Conservation (phyloP, 805 yeast species). For the Candida incommunis region DNA sequence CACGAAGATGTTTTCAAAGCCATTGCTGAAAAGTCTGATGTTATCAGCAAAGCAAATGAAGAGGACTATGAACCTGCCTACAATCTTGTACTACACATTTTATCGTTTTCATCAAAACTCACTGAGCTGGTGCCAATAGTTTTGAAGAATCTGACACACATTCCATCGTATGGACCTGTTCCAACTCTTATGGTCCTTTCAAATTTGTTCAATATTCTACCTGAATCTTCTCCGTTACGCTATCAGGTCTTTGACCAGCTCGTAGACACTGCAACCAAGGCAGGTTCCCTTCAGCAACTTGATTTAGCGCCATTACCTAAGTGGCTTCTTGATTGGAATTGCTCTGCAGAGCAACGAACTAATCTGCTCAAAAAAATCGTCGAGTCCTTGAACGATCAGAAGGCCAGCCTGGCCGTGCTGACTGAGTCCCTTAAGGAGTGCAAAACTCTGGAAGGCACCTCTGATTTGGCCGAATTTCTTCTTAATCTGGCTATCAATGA, state of each 20-base stretch:
- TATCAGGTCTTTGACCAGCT: constrained; percentile 20
- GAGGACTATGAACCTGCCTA: constrained; percentile 25
- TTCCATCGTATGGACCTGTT: constrained; percentile 13
- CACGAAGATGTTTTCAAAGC: constrained; percentile 17
- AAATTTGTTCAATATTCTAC: constrained; percentile 26
- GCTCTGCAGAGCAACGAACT: constrained; percentile 13
- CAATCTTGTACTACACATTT: constrained; percentile 23
- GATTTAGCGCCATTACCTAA: constrained; percentile 23
- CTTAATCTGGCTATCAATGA: constrained; percentile 14
- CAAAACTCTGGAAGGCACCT: constrained; percentile 2
- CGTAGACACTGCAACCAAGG: constrained; percentile 19
- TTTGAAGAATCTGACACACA: constrained; percentile 16
- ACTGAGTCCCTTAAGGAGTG: constrained; percentile 10
- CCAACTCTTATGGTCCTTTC: constrained; percentile 22
- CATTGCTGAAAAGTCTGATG: constrained; percentile 17
- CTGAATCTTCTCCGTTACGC: constrained; percentile 16
- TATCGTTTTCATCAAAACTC: constrained; percentile 21
- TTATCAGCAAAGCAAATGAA: constrained; percentile 20
- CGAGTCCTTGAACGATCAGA: constrained; percentile 8
- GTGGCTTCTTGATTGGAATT: constrained; percentile 26
- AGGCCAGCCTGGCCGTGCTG: constrained; percentile 8
- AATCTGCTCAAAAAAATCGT: constrained; percentile 16
- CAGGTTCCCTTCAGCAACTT: constrained; percentile 21
- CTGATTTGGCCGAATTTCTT: constrained; percentile 12
- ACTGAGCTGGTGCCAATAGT: constrained; percentile 17